Evolutionary conservation across 768 basidiomycete genomes (phyloP).

Genomic region (Auricularia cornea): DNA sequence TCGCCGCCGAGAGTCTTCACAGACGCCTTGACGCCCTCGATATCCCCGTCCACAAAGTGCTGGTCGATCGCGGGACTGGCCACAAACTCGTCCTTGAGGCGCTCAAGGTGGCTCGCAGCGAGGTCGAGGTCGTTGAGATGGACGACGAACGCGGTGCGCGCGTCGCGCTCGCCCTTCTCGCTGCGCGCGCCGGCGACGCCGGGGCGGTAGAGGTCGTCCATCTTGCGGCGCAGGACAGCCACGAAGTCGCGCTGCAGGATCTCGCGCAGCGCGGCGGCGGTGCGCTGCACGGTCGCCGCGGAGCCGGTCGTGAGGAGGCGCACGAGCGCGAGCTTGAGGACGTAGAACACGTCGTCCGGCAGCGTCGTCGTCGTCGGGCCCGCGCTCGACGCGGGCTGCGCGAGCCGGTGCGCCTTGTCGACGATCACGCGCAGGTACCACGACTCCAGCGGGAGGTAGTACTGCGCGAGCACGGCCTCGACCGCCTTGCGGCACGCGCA

Average conservation of each 20-base stretch:
- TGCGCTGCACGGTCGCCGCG: slow-evolving; percentile 44
- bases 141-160: slow-evolving; percentile 73
- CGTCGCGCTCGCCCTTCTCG: slow-evolving; percentile 78
- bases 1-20: slow-evolving; percentile 46
- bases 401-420: slow-evolving; percentile 88
- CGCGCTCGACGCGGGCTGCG: slow-evolving; percentile 57
- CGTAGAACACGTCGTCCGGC: slow-evolving; percentile 94
- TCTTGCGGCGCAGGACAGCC: slow-evolving; percentile 68
- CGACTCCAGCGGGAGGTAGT: slow-evolving; percentile 82
- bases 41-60: slow-evolving; percentile 56
- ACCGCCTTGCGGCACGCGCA: slow-evolving; percentile 39
- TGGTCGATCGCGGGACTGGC: slow-evolving; percentile 50
- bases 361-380: slow-evolving; percentile 60
- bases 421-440: slow-evolving; percentile 86
- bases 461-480: slow-evolving; percentile 55
- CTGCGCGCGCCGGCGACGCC: slow-evolving; percentile 37
- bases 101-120: slow-evolving; percentile 82
- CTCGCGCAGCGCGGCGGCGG: slow-evolving; percentile 55
- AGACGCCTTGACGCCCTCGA: slow-evolving; percentile 37
- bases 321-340: slow-evolving; percentile 75
- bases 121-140: slow-evolving; percentile 91
- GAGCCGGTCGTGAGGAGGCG: slow-evolving; percentile 76
- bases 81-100: slow-evolving; percentile 59
- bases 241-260: slow-evolving; percentile 79
- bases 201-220: slow-evolving; percentile 78